These are phyloP conservation scores for Coelastrella sp. DNA, from an alignment of 139 green algal genomes.

Conservation along the genomic window DNA sequence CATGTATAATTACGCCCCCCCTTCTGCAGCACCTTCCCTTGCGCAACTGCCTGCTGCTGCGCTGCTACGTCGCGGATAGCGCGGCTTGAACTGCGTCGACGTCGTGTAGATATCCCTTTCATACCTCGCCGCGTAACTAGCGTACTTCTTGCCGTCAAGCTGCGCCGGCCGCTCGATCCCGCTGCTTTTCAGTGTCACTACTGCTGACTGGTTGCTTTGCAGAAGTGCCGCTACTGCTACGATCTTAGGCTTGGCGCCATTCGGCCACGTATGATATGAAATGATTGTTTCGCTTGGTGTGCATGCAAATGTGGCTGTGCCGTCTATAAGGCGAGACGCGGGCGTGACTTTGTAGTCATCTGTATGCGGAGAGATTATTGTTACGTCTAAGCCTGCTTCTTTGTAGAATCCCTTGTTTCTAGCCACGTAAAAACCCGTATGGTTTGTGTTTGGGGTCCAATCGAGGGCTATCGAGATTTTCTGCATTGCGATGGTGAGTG, in stretches of 20 bases:
- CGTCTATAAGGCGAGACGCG: slow-evolving; percentile 58
- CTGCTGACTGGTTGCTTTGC: slow-evolving; percentile 71
- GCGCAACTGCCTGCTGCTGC: neutral
- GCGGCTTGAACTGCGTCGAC: neutral
- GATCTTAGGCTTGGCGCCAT: slow-evolving; percentile 62
- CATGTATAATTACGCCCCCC: too few relatives aligned
- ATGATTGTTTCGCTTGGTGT: slow-evolving; percentile 69
- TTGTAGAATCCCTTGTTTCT: slow-evolving; percentile 68
- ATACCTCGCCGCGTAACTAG: slow-evolving; percentile 38
- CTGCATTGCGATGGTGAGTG: neutral
- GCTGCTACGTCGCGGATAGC: neutral
- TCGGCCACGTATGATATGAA: slow-evolving; percentile 58
- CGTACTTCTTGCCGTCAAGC: slow-evolving; percentile 80
- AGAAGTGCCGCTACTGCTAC: slow-evolving; percentile 73
- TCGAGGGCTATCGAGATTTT: slow-evolving; percentile 79
- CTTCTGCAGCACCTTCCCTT: too few relatives aligned
- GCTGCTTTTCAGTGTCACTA: slow-evolving; percentile 81
- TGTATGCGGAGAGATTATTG: slow-evolving; percentile 66
- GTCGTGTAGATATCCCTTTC: neutral
- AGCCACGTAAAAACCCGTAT: slow-evolving; percentile 71
- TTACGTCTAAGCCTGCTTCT: slow-evolving; percentile 56
- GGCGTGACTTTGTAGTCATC: slow-evolving; percentile 81
- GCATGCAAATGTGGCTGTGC: slow-evolving; percentile 66
- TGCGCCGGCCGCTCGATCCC: slow-evolving; percentile 66
- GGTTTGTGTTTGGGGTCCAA: slow-evolving; percentile 91